Evolutionary conservation across 2,329 filamentous ascomycete genomes (phyloP).

Genomic region (Monosporascus cannonballus): DNA sequence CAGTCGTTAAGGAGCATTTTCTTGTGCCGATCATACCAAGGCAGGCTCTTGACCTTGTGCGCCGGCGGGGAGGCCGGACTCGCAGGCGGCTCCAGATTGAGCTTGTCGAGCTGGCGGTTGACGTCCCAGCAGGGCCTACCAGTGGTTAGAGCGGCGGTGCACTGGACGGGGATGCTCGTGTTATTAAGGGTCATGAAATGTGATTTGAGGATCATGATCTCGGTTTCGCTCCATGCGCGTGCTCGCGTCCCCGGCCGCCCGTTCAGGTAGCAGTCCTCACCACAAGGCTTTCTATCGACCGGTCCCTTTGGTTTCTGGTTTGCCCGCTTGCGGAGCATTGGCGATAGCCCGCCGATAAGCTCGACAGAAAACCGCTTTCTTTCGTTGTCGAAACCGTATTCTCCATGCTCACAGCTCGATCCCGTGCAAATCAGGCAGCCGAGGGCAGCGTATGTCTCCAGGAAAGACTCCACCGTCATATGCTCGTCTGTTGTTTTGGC

Average conservation of each 20-base stretch:
- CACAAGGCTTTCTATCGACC: constrained; percentile 15
- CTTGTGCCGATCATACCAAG: constrained; percentile 52
- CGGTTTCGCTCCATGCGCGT: constrained; percentile 42
- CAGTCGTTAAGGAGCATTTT: constrained; percentile 50
- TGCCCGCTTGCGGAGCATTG: constrained; percentile 25
- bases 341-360: constrained; percentile 29
- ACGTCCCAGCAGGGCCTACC: constrained; percentile 49
- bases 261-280: constrained; percentile 37
- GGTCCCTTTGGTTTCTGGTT: constrained; percentile 12
- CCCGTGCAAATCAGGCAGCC: constrained; percentile 55
- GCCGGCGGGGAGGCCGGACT: constrained; percentile 19
- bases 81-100: constrained; percentile 28
- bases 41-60: constrained; percentile 36
- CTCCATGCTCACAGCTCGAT: constrained; percentile 56
- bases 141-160: constrained; percentile 43
- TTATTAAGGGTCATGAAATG: constrained; percentile 37
- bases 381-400: constrained; percentile 49
- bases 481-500: constrained; percentile 29
- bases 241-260: constrained; percentile 26
- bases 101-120: constrained; percentile 34
- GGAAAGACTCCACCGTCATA: constrained; percentile 37
- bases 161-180: constrained; percentile 39
- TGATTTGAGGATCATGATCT: constrained; percentile 42
- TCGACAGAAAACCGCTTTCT: constrained; percentile 48
- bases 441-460: constrained; percentile 50